phyloP scores from a whole-genome alignment of 768 basidiomycete species.

The Lactarius vividus region DNA sequence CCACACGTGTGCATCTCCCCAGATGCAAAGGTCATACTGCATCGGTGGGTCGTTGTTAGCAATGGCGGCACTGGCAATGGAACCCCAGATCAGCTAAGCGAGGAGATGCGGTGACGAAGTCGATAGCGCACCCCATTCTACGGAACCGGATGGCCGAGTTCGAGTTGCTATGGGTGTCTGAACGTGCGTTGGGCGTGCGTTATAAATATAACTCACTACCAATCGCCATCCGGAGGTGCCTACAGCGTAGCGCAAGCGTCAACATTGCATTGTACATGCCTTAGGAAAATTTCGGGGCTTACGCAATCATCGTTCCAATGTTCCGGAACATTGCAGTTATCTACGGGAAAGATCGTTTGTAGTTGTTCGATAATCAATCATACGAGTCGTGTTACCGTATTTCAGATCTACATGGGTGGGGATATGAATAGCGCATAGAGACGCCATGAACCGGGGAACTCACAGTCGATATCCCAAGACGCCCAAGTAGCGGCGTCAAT shows the following conservation, averaged over 20 bases:
- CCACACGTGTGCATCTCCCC: conserved; percentile 56
- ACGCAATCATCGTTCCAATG: conserved; percentile 49
- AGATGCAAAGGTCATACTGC: conserved; percentile 51
- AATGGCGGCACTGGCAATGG: conserved; percentile 42
- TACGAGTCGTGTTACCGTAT: conserved; percentile 42
- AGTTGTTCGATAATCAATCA: not conserved
- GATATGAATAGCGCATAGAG: too few species aligned
- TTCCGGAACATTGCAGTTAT: conserved; percentile 53
- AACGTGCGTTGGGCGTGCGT: not conserved
- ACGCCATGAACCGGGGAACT: conserved; percentile 3
- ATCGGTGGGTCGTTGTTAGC: conserved; percentile 45
- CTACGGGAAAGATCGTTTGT: conserved; percentile 30
- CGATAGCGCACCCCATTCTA: conserved; percentile 46
- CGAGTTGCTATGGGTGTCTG: conserved; percentile 42
- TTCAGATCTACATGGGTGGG: conserved; percentile 36
- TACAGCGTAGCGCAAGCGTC: conserved; percentile 19
- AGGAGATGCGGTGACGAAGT: not conserved
- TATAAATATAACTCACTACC: conserved; percentile 43
- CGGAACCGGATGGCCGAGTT: conserved; percentile 58
- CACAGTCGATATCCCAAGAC: conserved; percentile 54
- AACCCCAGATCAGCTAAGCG: not conserved
- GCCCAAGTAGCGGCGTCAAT: conserved; percentile 52
- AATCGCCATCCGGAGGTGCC: conserved; percentile 41
- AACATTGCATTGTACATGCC: not conserved
- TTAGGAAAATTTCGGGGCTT: conserved; percentile 19